Percentiles rank a stretch among this genome's conserved stretches.
Conservation (phyloP, 306 rosid genomes). For the Malus orientalis region DNA sequence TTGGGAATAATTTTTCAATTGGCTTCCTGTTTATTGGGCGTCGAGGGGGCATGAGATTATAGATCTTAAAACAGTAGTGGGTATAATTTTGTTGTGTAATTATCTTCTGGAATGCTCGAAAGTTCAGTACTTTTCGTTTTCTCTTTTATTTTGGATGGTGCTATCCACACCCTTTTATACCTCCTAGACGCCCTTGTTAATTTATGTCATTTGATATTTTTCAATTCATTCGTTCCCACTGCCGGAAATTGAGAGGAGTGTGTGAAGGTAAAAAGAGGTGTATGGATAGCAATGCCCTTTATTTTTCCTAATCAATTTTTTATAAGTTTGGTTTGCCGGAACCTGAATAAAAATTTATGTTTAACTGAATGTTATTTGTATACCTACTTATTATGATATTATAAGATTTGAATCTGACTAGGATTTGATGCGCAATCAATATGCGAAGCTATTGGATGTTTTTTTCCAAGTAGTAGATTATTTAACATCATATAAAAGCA, state of each 20-base stretch:
- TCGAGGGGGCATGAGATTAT: background rate
- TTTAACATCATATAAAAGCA: background rate
- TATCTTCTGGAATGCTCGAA: background rate
- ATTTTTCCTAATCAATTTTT: background rate
- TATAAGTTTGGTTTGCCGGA: background rate
- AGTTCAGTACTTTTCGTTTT: background rate
- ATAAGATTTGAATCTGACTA: background rate
- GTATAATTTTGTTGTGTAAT: background rate
- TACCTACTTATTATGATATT: background rate
- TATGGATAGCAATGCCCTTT: background rate
- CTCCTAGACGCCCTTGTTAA: too few relatives aligned
- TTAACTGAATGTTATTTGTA: background rate
- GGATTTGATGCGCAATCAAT: background rate
- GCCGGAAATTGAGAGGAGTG: too few relatives aligned
- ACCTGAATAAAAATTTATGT: background rate
- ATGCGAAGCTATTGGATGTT: background rate
- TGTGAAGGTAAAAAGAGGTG: too few relatives aligned
- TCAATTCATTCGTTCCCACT: too few relatives aligned
- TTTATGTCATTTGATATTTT: too few relatives aligned
- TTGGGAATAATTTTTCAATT: background rate
- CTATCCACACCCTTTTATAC: too few relatives aligned
- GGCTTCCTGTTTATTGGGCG: background rate
- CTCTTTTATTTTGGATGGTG: too few relatives aligned
- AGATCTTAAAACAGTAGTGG: conserved; percentile 18
- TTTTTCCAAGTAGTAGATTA: background rate